Evolutionary conservation across 2,329 filamentous ascomycete species (phyloP), one percentile per base, ranked within the genome.

Genomic region (Xylaria sp.): DNA sequence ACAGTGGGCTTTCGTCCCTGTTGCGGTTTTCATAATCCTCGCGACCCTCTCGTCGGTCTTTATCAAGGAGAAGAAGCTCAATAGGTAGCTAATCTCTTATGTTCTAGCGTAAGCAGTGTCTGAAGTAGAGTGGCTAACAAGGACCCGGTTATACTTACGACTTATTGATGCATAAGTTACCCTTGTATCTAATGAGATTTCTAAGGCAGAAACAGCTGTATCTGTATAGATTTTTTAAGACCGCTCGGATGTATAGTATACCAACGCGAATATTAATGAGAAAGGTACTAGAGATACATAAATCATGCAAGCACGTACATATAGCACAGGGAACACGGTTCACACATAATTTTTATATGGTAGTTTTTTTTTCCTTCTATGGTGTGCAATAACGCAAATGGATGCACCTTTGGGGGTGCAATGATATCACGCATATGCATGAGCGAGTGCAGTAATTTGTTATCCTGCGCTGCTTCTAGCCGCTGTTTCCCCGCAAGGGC

Each of bases 11-110:
- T 82, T 86, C 65, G 77, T 78, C 0, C 78, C 86, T 3, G 78
- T 80, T 0, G 70, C 80, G 1, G 55, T 77, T 1, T 79, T 87
- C 39, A 73, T 82, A 6, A 63, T 75, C 3, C 71, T 80, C 3
- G 81, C 83, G 0, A 79, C 87, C 23, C 51, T 81, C 7, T 78
- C 81, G 15, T 76, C 82, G 1, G 78, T 82, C 44, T 91, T 88
- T 70, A 85, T 91, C 12, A 83, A 81, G 68, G 89, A 91, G 80
- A 89, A 83, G 78, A 84, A 82, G 66, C 76, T 91, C 25, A 84
- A 79, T 64, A 70, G 73, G n/a, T 74, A 67, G 66, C 57, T n/a
- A 7, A 32, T 60, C 37, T 37, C 7, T n/a, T n/a, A 32, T n/a
- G 7, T 12, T 1, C n/a, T 10, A 18, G 23, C n/a, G n/a, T 12